Percentiles rank a stretch among this genome's conserved stretches.
Evolutionary conservation across 352 stramenopile genomes (phyloP).

Genomic region (Pythium plurisporium): DNA sequence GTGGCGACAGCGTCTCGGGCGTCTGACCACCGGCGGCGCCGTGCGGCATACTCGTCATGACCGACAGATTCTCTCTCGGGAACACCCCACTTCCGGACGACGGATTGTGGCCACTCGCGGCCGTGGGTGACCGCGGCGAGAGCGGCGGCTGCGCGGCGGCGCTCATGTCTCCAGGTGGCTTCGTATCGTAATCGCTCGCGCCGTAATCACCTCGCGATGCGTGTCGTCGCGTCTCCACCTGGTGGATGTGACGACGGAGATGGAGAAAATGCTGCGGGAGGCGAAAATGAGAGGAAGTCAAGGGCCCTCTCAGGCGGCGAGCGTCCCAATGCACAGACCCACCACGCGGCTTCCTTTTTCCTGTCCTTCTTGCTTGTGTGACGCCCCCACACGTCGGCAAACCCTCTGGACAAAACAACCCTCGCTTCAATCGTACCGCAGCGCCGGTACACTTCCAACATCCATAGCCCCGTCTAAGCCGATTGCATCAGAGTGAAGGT

Average conservation of each 20-base stretch:
- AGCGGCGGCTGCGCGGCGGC: neutral
- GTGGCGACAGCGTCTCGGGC: neutral
- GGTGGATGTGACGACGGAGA: too few species aligned
- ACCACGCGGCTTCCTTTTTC: too few species aligned
- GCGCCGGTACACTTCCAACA: neutral
- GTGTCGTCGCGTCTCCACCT: too few species aligned
- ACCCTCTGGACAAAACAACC: too few species aligned
- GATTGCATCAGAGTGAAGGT: neutral
- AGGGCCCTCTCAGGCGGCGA: too few species aligned
- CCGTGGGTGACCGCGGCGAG: constrained; percentile 7
- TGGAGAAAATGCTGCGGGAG: too few species aligned
- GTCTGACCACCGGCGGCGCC: neutral
- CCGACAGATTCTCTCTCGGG: neutral
- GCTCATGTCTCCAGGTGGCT: too few species aligned
- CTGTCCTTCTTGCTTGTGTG: too few species aligned
- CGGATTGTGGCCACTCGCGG: too few species aligned
- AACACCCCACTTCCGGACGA: neutral
- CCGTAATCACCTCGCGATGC: too few species aligned
- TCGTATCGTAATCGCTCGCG: neutral
- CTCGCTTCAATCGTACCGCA: constrained; percentile 7
- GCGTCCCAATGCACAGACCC: too few species aligned
- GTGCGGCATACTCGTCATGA: neutral
- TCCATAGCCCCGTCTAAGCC: neutral
- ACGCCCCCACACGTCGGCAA: too few species aligned
- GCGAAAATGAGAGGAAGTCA: neutral